These are phyloP conservation scores for Xylaria sp. DNA, from an alignment of 2,329 filamentous ascomycete genomes.

Conservation along the genomic window DNA sequence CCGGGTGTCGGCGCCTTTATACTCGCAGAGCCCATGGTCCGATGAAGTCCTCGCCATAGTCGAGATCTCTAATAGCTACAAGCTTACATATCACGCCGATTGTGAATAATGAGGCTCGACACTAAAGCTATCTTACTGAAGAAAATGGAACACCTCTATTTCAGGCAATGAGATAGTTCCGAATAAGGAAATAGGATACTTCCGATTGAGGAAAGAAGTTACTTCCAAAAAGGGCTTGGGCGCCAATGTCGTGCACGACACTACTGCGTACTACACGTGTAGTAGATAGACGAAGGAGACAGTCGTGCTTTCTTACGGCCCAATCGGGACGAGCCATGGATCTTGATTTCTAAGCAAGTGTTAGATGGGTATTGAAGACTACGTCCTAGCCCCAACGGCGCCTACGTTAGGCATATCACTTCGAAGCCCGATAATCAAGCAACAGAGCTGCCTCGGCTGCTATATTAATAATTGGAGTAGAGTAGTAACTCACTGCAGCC, in stretches of 20 bases:
- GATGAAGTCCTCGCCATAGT: neutral
- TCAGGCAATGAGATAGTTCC: conserved; percentile 26
- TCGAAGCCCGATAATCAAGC: neutral
- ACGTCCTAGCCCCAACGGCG: too few species aligned
- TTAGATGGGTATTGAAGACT: neutral
- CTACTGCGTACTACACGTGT: neutral
- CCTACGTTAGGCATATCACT: neutral
- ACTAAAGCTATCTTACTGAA: neutral
- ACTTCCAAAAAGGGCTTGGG: conserved; percentile 2
- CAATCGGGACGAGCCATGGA: neutral
- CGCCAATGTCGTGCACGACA: neutral
- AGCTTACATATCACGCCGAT: conserved; percentile 22
- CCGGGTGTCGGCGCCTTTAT: conserved; percentile 9
- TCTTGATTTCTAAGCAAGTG: conserved; percentile 32
- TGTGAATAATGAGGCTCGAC: neutral
- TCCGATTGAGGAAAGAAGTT: conserved; percentile 9
- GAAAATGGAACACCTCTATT: conserved; percentile 3
- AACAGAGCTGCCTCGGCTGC: neutral
- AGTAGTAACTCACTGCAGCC: too few species aligned
- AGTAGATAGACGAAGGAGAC: neutral
- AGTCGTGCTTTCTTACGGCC: neutral
- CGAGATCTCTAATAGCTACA: neutral
- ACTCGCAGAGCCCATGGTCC: neutral
- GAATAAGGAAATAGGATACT: conserved; percentile 29
- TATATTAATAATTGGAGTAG: too few species aligned